These are phyloP conservation scores for Arthrobotrys conoides DNA, from an alignment of 2,329 filamentous ascomycete species.

Conservation along the genomic window DNA sequence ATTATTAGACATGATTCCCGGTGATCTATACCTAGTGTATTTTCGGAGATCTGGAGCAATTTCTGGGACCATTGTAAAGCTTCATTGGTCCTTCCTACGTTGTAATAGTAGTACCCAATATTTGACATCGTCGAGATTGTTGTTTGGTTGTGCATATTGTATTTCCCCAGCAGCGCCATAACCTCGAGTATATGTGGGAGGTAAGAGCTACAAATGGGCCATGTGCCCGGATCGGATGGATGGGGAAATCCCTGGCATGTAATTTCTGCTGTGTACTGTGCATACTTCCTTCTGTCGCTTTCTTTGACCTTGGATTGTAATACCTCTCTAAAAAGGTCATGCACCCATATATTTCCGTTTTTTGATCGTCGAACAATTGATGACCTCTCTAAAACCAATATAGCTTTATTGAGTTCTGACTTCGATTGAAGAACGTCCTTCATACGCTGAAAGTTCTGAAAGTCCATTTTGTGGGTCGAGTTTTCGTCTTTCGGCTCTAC, in stretches of 20 bases:
- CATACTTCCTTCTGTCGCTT: background rate
- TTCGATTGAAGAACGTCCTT: background rate
- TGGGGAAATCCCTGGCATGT: conserved; percentile 2
- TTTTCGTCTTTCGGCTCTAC: too few relatives aligned
- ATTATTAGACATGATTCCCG: too few relatives aligned
- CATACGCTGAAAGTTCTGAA: background rate
- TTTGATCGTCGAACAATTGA: conserved; percentile 23
- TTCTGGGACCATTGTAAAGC: too few relatives aligned
- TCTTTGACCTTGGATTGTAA: conserved; percentile 17
- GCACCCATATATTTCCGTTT: conserved; percentile 31
- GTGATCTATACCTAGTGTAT: too few relatives aligned
- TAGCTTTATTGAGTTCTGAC: background rate
- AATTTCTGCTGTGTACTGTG: conserved; percentile 14
- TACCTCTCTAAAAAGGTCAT: conserved; percentile 30
- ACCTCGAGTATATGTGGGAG: conserved; percentile 11
- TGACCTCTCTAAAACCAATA: conserved; percentile 22
- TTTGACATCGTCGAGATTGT: background rate
- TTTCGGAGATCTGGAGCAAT: too few relatives aligned
- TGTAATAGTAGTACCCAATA: conserved; percentile 2
- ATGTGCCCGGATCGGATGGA: background rate
- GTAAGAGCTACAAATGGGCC: conserved; percentile 18
- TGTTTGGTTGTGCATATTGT: background rate
- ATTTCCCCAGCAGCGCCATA: background rate
- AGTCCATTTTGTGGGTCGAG: background rate
- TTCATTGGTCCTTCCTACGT: conserved; percentile 5